A percentile compares a stretch with the other conserved stretches of the same genome.
Conservation (phyloP, 2,329 filamentous ascomycete genomes). For the Fusarium robinianum region DNA sequence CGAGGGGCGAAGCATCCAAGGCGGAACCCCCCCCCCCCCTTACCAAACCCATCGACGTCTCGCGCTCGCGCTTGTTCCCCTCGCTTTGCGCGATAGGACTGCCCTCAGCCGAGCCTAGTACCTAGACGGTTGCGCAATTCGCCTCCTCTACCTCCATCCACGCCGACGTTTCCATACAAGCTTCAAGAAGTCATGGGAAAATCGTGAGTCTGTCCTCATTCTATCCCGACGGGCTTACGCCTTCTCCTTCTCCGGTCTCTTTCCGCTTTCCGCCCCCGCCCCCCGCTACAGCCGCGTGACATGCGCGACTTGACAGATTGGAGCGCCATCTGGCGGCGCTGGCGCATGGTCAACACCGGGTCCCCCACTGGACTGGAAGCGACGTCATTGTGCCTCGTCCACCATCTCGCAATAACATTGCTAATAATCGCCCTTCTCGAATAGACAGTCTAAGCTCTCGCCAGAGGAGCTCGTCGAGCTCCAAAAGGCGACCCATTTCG, state of each 20-base stretch:
- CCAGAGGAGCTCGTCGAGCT: constrained; percentile 94
- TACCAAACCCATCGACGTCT: neutral
- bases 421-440: constrained; percentile 26
- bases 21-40: neutral
- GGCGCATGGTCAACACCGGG: constrained; percentile 28
- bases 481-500: constrained; percentile 96
- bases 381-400: constrained; percentile 33
- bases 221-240: neutral
- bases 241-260: neutral
- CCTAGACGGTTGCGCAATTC: constrained; percentile 35
- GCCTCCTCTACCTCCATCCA: constrained; percentile 25
- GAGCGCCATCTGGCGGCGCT: constrained; percentile 24
- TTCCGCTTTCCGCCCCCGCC: neutral
- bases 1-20: constrained; percentile 5
- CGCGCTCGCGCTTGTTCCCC: constrained; percentile 4
- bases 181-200: constrained; percentile 51
- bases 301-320: constrained; percentile 14
- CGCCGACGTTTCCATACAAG: constrained; percentile 16
- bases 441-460: constrained; percentile 96
- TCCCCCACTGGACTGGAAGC: constrained; percentile 25
- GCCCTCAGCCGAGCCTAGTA: constrained; percentile 10
- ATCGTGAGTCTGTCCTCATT: constrained; percentile 52
- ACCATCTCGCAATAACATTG: constrained; percentile 16
- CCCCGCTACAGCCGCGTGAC: constrained; percentile 4
- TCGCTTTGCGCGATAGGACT: constrained; percentile 15